phyloP scores from a whole-genome alignment of 208 protist genomes.

The Acanthamoeba culbertsoni region DNA sequence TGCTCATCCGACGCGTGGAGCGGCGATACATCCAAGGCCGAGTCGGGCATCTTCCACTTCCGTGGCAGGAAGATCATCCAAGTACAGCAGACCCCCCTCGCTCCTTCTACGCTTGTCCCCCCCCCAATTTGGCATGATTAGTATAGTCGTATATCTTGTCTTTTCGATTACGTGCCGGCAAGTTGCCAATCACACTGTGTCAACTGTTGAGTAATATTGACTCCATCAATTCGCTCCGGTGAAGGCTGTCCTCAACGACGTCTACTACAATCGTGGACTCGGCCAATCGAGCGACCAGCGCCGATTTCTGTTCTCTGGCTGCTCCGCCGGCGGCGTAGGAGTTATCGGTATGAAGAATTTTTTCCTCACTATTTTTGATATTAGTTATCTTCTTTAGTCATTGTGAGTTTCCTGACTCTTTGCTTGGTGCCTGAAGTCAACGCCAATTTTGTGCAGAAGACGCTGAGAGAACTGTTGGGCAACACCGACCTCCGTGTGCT shows the following conservation, averaged over 20 bases:
- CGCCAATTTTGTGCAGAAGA: conserved; percentile 4
- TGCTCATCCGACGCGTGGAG: conserved; percentile 26
- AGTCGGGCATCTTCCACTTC: neutral
- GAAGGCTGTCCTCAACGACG: conserved; percentile 1
- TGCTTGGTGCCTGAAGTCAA: neutral
- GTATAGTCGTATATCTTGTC: too few species aligned
- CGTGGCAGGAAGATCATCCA: neutral
- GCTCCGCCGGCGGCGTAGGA: neutral
- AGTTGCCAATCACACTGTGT: too few species aligned
- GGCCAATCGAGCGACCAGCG: neutral
- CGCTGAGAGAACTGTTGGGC: neutral
- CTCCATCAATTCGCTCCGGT: too few species aligned
- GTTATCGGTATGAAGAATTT: neutral
- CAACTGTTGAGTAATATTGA: too few species aligned
- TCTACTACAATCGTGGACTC: neutral
- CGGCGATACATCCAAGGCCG: neutral
- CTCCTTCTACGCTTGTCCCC: neutral
- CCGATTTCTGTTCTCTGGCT: neutral
- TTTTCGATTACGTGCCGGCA: too few species aligned
- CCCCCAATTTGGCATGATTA: too few species aligned
- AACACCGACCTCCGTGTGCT: neutral
- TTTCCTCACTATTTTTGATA: neutral
- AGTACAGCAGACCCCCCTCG: neutral
- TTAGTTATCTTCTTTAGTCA: neutral
- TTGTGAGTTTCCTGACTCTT: neutral